Conservation (phyloP, 2,329 filamentous ascomycete genomes). For the Penicillium sclerotigenum region DNA sequence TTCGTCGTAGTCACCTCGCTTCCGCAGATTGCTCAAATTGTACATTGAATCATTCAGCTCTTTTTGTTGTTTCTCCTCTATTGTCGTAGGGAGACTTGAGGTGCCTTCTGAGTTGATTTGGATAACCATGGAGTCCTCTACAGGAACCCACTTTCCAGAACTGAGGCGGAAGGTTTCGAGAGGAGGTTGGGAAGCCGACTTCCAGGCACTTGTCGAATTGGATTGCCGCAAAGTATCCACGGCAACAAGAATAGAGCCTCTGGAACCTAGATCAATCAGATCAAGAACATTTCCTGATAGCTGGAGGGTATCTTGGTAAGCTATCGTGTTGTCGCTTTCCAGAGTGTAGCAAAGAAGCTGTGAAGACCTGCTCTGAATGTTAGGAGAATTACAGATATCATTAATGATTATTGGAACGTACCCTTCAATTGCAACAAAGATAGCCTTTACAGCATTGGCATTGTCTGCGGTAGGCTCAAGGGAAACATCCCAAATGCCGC, state of each 20-base stretch:
- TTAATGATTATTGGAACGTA: slow-evolving; percentile 36
- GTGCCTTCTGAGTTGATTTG: slow-evolving; percentile 34
- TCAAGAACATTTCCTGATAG: slow-evolving; percentile 66
- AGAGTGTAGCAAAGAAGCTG: slow-evolving; percentile 65
- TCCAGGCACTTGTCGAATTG: slow-evolving; percentile 48
- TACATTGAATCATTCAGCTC: slow-evolving; percentile 39
- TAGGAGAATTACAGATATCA: slow-evolving; percentile 9
- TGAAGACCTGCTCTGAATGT: slow-evolving; percentile 59
- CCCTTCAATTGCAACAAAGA: slow-evolving; percentile 59
- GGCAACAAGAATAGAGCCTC: slow-evolving; percentile 46
- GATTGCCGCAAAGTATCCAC: slow-evolving; percentile 54
- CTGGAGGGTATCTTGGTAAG: slow-evolving; percentile 50
- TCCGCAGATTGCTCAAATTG: slow-evolving; percentile 42
- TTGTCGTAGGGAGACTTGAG: slow-evolving; percentile 20
- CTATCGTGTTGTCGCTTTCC: slow-evolving; percentile 49
- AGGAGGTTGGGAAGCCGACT: slow-evolving; percentile 23
- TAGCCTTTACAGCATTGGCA: slow-evolving; percentile 22
- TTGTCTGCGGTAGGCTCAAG: slow-evolving; percentile 21
- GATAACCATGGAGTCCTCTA: slow-evolving; percentile 18
- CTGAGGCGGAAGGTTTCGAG: slow-evolving; percentile 32
- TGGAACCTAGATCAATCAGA: slow-evolving; percentile 36
- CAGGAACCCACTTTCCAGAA: slow-evolving; percentile 24
- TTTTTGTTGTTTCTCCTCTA: slow-evolving; percentile 31
- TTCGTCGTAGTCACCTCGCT: slow-evolving; percentile 24
- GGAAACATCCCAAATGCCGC: slow-evolving; percentile 49